These are phyloP conservation scores for Sugiyamaella lignohabitans DNA, from an alignment of 805 yeast genomes.

Conservation along the genomic window DNA sequence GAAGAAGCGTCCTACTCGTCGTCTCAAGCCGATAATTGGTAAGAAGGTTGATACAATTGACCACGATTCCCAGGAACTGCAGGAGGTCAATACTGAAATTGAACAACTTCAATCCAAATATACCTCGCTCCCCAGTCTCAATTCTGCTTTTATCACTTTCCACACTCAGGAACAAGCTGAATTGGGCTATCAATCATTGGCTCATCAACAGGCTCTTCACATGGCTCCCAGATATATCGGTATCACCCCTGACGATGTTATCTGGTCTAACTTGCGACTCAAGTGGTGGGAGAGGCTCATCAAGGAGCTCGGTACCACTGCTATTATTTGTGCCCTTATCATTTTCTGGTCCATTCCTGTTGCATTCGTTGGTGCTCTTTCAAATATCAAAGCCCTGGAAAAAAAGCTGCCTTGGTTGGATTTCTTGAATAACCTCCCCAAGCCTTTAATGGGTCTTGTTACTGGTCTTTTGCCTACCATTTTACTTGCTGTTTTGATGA, in stretches of 20 bases:
- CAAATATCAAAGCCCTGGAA: slow-evolving; percentile 74
- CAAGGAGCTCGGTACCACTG: slow-evolving; percentile 53
- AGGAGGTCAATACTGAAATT: slow-evolving; percentile 64
- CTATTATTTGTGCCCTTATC: slow-evolving; percentile 54
- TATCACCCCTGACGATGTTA: slow-evolving; percentile 70
- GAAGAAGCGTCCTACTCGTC: slow-evolving; percentile 81
- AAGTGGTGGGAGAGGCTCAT: slow-evolving; percentile 50
- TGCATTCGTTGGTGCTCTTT: slow-evolving; percentile 92
- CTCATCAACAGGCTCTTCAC: slow-evolving; percentile 39
- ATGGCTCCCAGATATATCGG: slow-evolving; percentile 50
- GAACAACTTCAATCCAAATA: slow-evolving; percentile 48
- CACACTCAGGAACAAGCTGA: slow-evolving; percentile 82
- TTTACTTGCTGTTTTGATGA: slow-evolving; percentile 74
- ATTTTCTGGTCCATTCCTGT: slow-evolving; percentile 96
- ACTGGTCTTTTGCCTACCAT: slow-evolving; percentile 85
- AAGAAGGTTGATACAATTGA: slow-evolving; percentile 79
- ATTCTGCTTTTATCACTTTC: slow-evolving; percentile 78
- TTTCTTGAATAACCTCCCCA: slow-evolving; percentile 72
- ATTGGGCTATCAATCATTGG: slow-evolving; percentile 73
- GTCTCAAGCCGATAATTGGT: slow-evolving; percentile 63
- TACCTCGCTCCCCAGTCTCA: slow-evolving; percentile 58
- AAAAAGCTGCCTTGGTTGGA: slow-evolving; percentile 63
- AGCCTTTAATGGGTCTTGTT: slow-evolving; percentile 65
- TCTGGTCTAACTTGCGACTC: slow-evolving; percentile 72
- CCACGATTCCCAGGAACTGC: slow-evolving; percentile 60